Base-by-base conservation (phyloP, 1,284 basidiomycete genomes). In the Apiotrichum domesticum region DNA sequence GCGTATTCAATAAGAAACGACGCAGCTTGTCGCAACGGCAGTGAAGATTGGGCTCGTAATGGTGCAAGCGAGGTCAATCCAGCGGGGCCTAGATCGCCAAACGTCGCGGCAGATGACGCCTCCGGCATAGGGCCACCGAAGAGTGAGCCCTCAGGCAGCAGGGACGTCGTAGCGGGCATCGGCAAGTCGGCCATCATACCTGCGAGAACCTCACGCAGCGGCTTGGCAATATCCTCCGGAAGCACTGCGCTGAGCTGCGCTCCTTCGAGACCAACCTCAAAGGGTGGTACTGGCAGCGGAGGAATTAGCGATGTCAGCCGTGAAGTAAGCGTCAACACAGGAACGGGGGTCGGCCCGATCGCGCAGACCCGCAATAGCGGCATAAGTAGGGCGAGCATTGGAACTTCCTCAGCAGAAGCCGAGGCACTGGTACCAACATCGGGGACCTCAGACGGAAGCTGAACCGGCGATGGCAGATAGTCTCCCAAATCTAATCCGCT, bases 121-220 rank as follows among this genome's bases (percentile, higher is more conserved):
- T 43, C 50, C 14, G 9, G 37, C 41, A 44, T 8, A 3, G 39
- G 11, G n/a, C 52, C 41, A 33, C 52, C 54, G 14, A 56, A 58
- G 21, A 58, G 40, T 9, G 40, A 32, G 4, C 43, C 35, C 3
- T 35, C 49, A 0, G 51, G 49, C 14, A 32, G n/a, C 6, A 42
- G 39, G 0, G 61, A 57, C 4, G 53, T 43, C 0, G 56, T 54
- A 4, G 41, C 56, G 0, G 58, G 61, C 35, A 63, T 43, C 4
- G 68, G 63, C 35, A 71, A 47, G 57, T 73, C 73, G 2, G 66
- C 68, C 68, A 73, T 73, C 14, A 74, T 51, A 1, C 72, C 70
- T 13, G 68, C 61, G 33, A 75, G 57, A 44, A 60, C 63, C 21
- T 64, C 59, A 29, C 71, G 63, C 0, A 75, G 63, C 0, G 69